A percentile compares a stretch with the other conserved stretches of the same genome.
phyloP scores from a whole-genome alignment of 2,329 filamentous ascomycete genomes.

The Teratosphaeria epicoccoides region DNA sequence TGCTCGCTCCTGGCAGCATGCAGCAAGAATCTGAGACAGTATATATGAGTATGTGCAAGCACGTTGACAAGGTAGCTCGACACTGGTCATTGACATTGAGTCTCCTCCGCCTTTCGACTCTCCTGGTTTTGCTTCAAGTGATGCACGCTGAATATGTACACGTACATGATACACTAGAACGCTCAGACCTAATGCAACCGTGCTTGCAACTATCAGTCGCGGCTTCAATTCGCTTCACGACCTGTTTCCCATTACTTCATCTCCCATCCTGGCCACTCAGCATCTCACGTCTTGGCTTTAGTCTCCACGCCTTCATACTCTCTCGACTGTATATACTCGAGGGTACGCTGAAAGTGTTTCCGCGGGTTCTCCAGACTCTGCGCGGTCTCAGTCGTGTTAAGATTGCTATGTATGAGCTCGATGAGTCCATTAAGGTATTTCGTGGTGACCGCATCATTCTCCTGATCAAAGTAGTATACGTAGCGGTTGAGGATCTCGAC shows the following conservation, averaged over 20 bases:
- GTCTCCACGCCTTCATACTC: conserved; percentile 89
- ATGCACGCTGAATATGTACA: background rate
- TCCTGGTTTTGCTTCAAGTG: background rate
- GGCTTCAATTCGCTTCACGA: too few species aligned
- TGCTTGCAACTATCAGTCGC: too few species aligned
- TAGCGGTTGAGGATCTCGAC: conserved; percentile 98
- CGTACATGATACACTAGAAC: background rate
- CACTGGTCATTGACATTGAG: background rate
- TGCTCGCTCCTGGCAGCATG: too few species aligned
- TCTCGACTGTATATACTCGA: conserved; percentile 84
- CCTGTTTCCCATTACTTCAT: background rate
- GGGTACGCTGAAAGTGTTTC: conserved; percentile 86
- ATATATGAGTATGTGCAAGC: too few species aligned
- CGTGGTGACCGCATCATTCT: conserved; percentile 95
- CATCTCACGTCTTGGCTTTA: conserved; percentile 37
- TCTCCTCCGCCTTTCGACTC: background rate
- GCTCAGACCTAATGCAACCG: background rate
- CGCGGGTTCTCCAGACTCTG: conserved; percentile 77
- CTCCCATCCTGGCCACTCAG: background rate
- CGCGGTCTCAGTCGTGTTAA: conserved; percentile 58
- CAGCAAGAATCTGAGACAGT: too few species aligned
- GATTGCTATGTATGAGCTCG: conserved; percentile 93
- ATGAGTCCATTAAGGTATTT: conserved; percentile 98
- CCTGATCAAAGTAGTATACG: conserved; percentile 98
- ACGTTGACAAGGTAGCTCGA: background rate